Percentiles rank a stretch among this genome's conserved stretches.
Evolutionary conservation across 805 yeast genomes (phyloP).

Genomic region (Wickerhamiella alocasiicola): DNA sequence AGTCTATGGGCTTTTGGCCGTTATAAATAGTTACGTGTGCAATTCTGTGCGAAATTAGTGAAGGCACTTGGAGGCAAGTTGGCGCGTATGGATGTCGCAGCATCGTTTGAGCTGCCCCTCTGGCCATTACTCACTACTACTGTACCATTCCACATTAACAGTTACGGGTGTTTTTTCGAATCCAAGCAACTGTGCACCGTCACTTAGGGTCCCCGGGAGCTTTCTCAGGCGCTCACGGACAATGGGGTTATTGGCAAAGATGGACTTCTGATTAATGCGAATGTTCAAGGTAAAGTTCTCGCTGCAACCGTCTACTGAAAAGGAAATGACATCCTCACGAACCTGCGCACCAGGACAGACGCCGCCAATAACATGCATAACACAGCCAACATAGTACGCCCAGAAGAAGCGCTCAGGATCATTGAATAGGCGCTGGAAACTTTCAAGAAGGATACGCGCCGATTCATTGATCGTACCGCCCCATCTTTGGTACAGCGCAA

Average conservation of each 20-base stretch:
- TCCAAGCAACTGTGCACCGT: not conserved
- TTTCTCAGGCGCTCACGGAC: conserved; percentile 14
- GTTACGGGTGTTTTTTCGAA: not conserved
- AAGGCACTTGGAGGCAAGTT: too few species aligned
- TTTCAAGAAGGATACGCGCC: conserved; percentile 15
- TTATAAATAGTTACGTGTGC: too few species aligned
- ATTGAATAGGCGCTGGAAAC: conserved; percentile 12
- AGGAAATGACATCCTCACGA: conserved; percentile 32
- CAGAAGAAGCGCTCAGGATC: conserved; percentile 42
- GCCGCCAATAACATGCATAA: conserved; percentile 69
- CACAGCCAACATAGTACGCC: conserved; percentile 59
- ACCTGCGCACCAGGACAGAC: conserved; percentile 73
- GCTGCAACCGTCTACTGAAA: conserved; percentile 16
- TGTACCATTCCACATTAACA: conserved; percentile 11
- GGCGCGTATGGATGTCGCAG: not conserved
- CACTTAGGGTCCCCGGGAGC: not conserved
- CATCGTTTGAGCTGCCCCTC: not conserved
- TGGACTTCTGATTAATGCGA: conserved; percentile 16
- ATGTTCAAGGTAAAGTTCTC: conserved; percentile 21
- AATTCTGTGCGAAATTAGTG: too few species aligned
- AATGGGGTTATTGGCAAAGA: conserved; percentile 16
- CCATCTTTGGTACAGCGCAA: conserved; percentile 70
- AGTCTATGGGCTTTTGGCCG: too few species aligned
- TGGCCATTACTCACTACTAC: too few species aligned
- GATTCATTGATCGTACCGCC: conserved; percentile 41